These are phyloP conservation scores for Cryphonectria parasitica DNA, from an alignment of 2,329 filamentous ascomycete genomes.

Conservation along the genomic window DNA sequence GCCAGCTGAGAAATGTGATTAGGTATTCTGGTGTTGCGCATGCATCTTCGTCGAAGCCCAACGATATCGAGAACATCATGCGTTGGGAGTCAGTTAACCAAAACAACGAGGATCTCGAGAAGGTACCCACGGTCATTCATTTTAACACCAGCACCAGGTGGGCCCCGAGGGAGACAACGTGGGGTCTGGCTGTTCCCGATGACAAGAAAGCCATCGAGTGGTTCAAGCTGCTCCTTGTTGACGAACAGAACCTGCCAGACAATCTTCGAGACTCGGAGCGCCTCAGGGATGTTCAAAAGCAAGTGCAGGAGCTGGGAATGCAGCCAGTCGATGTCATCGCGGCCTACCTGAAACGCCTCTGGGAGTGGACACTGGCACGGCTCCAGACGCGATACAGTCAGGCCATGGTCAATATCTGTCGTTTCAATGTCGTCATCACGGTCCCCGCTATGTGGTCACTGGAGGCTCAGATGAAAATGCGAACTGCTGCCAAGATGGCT, in stretches of 20 bases:
- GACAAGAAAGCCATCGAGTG: constrained; percentile 37
- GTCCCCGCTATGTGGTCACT: constrained; percentile 48
- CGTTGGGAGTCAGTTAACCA: constrained; percentile 34
- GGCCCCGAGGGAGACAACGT: constrained; percentile 33
- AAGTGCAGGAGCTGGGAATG: neutral
- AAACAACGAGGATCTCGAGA: constrained; percentile 37
- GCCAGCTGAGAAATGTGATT: constrained; percentile 33
- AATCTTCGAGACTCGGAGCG: constrained; percentile 34
- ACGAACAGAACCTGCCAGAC: constrained; percentile 36
- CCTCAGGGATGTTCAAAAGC: constrained; percentile 22
- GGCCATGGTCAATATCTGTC: constrained; percentile 31
- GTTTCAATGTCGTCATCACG: constrained; percentile 45
- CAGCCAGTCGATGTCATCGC: constrained; percentile 37
- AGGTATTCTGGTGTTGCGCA: constrained; percentile 50
- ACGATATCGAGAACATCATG: constrained; percentile 34
- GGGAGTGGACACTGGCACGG: constrained; percentile 30
- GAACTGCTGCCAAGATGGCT: constrained; percentile 38
- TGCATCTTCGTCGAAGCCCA: constrained; percentile 37
- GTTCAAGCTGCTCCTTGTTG: constrained; percentile 48
- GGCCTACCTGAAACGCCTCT: constrained; percentile 41
- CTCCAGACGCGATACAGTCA: constrained; percentile 29
- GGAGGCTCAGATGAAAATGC: constrained; percentile 37
- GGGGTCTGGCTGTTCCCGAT: neutral
- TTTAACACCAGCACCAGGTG: constrained; percentile 32
- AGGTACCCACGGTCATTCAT: constrained; percentile 37